Base-by-base conservation (phyloP, 2,329 filamentous ascomycete species). In the Thielaviopsis euricoi region DNA sequence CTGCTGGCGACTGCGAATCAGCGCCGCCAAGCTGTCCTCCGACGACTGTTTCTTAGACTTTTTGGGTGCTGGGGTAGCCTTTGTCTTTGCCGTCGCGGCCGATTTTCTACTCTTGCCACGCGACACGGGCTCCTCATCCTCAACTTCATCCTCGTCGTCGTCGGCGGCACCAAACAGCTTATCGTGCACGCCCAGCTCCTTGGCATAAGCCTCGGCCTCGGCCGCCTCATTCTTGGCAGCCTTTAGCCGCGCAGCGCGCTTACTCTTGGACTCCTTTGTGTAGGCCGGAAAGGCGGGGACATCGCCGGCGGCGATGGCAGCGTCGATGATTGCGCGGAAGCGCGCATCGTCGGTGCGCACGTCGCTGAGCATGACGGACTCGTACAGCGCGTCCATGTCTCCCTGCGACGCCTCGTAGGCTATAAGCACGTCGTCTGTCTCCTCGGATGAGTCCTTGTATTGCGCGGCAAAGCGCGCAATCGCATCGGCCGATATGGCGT, bases 371-470 rank as follows among this genome's bases (percentile, higher is more conserved):
- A 98, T 95, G 48, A 98, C 85, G 0, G 74, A 73, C 67, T 89
- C 81, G 70, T 94, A 97, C 0, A 98, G 72, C 19, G 71, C 71
- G 64, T 86, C 80, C 80, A 97, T 82, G 61, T 86, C 76, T 37
- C 93, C 93, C 66, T 88, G 76, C 65, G 72, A 73, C 62, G 82
- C 75, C 64, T 82, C 81, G 70, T 91, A 98, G 1, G 87, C 86
- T 13, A 76, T 73, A 4, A 98, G 73, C 1, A 98, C 64, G 67
- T 94, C 89, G 53, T 78, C 76, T 64, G 78, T 80, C 73, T 98
- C 93, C 69, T 97, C 89, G 2, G 88, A 86, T 0, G 88, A 90
- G 19, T 81, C 80, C 71, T 91, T 89, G 75, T 97, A 98, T 62
- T 85, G 76, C 29, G 76, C 73, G 60, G 86, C 80, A 65, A 97